Evolutionary conservation across 2,329 filamentous ascomycete species (phyloP), one percentile per base, ranked within the genome.

Genomic region (Colletotrichum caudatum): DNA sequence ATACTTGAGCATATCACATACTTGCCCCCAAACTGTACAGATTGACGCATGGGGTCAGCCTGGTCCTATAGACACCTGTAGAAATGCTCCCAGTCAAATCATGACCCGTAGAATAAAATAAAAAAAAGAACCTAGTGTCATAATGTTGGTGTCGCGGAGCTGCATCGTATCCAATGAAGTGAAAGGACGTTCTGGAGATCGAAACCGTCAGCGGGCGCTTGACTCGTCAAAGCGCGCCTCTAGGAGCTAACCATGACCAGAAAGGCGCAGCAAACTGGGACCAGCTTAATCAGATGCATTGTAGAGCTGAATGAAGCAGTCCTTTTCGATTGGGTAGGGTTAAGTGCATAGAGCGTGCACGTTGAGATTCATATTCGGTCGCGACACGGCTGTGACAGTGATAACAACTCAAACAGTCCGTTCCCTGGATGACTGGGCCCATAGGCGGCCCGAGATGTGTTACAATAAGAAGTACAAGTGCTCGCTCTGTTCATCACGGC

Each of bases 361-460:
- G 44, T 48, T 41, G 37, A 48, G 54, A 46, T 51, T 50, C n/a
- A 16, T 44, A 48, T 16, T 41, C 60, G 57, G 65, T 29, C 69
- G 69, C 69, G 69, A 72, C 69, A 72, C 60, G 69, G 46, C 69
- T 72, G 65, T 64, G 66, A 72, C 69, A 71, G 53, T 64, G 59
- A 59, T 64, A 11, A 64, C 23, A 72, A 72, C 69, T 72, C 69
- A 72, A 64, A 60, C 18, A 35, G 26, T 18, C 33, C 37, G 39
- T 39, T 56, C 44, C n/a, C 48, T 56, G 37, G 54, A 29, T 60
- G 44, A 20, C 41, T 44, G 37, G 54, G 48, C 46, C 48, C 44
- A 41, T 37, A 41, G 23, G 39, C 29, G 48, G 35, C 16, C 65
- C 35, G 26, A 37, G 58, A 26, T 33, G 58, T 14, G 29, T 26